Evolutionary conservation across 768 basidiomycete genomes (phyloP), one percentile per base, ranked within the genome.

Genomic region (Boletus coccyginus): DNA sequence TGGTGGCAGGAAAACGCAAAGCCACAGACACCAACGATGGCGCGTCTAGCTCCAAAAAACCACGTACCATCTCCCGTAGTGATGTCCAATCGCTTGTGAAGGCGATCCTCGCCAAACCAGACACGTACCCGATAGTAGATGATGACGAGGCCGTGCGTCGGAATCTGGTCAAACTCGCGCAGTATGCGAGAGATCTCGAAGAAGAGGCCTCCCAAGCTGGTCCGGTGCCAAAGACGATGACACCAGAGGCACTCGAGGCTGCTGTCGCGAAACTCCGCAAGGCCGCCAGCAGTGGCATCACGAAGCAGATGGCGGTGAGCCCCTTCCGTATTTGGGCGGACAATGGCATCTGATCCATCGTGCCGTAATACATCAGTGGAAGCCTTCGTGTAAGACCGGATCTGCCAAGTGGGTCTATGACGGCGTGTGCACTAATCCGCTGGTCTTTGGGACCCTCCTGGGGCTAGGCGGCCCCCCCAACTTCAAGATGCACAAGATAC

Each of bases 351-450:
- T 56, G 29, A 52, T 19, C n/a, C 29, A 8, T 45, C 24, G 3
- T 33, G 33, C n/a, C 14, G 11, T 46, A 32, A 57, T 27, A 21
- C n/a, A n/a, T 6, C 55, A 81, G 82, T 82, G 81, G 81, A 79
- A 76, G 60, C 73, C 78, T 3, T 74, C 77, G 2, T 82, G 80
- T 65, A 81, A 79, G 64, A 71, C 66, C 0, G 75, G 78, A 16
- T 56, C 66, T 7, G 76, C 82, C 21, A 80, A 75, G 56, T 84
- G 75, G 75, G 53, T 62, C n/a, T 83, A 82, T 57, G 80, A 81
- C 52, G 81, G 81, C 19, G 73, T 84, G 19, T 82, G 78, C 59
- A 65, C 69, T 9, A 76, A 81, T 61, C 71, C 78, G 0, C 74
- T 67, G 16, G 74, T 81, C 46, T 84, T 83, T 59, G 80, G 78